A percentile compares a stretch with the other conserved stretches of the same genome.
Evolutionary conservation across 2,329 filamentous ascomycete genomes (phyloP).

Genomic region (Alternaria burnsii): DNA sequence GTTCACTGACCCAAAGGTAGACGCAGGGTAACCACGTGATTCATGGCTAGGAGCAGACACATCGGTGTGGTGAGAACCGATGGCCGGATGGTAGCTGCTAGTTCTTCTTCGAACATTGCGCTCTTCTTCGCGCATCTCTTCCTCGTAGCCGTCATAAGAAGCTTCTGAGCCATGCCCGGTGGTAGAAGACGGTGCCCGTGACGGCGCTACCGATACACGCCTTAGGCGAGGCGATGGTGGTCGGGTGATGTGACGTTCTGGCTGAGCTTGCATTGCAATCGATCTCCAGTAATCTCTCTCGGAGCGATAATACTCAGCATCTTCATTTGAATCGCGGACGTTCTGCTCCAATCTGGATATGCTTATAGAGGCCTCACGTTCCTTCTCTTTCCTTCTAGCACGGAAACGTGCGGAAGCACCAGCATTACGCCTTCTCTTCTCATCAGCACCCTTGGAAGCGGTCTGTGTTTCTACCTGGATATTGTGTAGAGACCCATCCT

Average conservation of each 20-base stretch:
- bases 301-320: constrained; percentile 75
- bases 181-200: constrained; percentile 38
- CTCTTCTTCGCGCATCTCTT: constrained; percentile 40
- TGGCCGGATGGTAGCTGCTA: constrained; percentile 45
- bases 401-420: constrained; percentile 85
- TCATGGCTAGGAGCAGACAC: constrained; percentile 29
- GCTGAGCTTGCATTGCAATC: constrained; percentile 66
- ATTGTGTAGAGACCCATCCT: constrained; percentile 60
- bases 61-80: constrained; percentile 35
- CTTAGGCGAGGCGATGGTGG: constrained; percentile 55
- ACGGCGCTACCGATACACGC: constrained; percentile 41
- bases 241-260: constrained; percentile 56
- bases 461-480: constrained; percentile 82
- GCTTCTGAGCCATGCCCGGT: constrained; percentile 42
- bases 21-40: constrained; percentile 28
- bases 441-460: constrained; percentile 82
- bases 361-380: constrained; percentile 73
- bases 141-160: constrained; percentile 44
- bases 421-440: constrained; percentile 85
- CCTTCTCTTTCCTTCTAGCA: constrained; percentile 81
- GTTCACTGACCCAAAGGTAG: constrained; percentile 33
- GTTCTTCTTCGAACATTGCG: constrained; percentile 51
- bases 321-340: constrained; percentile 71
- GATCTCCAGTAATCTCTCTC: constrained; percentile 73
- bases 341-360: constrained; percentile 75